Percentiles rank a stretch among this genome's conserved stretches.
Conservation (phyloP, 2,329 filamentous ascomycete genomes). For the Plenodomus tracheiphilus region DNA sequence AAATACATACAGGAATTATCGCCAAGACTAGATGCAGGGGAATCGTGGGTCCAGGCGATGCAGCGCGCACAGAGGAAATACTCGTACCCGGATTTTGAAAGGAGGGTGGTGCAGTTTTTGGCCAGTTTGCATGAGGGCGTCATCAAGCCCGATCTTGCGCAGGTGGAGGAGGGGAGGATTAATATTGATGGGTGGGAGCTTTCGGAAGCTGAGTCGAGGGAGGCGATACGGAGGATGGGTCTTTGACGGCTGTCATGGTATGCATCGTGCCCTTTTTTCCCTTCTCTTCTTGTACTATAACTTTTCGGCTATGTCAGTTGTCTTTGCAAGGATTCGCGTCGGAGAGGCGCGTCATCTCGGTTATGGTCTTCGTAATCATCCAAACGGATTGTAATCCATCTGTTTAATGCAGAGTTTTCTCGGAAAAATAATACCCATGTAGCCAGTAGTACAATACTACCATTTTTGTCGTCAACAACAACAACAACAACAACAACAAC, state of each 20-base stretch:
- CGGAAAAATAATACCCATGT: no score
- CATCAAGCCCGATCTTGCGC: conserved; percentile 54
- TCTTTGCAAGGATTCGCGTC: not conserved
- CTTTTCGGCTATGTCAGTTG: not conserved
- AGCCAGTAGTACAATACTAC: no score
- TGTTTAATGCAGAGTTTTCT: no score
- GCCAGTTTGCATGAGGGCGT: conserved; percentile 48
- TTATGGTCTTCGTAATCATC: no score
- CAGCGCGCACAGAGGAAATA: conserved; percentile 34
- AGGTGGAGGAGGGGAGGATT: conserved; percentile 54
- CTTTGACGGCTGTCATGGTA: conserved; percentile 11
- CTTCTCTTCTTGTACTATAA: not conserved
- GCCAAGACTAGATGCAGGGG: no score
- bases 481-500: no score
- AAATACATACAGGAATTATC: no score
- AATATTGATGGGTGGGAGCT: conserved; percentile 38
- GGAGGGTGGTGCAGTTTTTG: conserved; percentile 48
- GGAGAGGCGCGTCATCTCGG: no score
- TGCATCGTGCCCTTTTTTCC: not conserved
- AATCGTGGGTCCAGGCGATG: conserved; percentile 24
- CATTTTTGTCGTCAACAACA: no score
- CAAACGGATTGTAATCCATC: no score
- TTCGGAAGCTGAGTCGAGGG: conserved; percentile 32
- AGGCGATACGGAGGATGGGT: conserved; percentile 39
- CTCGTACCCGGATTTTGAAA: conserved; percentile 47